Conservation (phyloP, 2,329 filamentous ascomycete species). For the Trichothecium sympodiale region DNA sequence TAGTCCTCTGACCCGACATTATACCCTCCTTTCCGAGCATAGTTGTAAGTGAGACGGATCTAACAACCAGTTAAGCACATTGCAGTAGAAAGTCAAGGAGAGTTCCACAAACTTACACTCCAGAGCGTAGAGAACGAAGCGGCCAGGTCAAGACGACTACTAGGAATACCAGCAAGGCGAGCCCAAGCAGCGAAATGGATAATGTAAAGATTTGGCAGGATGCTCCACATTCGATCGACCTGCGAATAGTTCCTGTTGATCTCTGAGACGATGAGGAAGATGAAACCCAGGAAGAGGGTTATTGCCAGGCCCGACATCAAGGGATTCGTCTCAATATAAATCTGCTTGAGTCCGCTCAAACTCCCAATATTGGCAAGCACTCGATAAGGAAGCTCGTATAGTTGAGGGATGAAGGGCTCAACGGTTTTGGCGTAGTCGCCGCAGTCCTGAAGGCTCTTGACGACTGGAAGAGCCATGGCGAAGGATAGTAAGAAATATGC, state of each 20-base stretch:
- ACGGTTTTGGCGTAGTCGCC: constrained; percentile 66
- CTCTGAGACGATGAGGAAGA: constrained; percentile 71
- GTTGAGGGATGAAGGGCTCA: constrained; percentile 60
- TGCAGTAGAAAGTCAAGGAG: not conserved
- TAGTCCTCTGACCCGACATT: constrained; percentile 86
- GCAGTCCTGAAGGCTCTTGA: constrained; percentile 63
- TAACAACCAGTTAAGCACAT: constrained; percentile 17
- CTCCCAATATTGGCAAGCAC: constrained; percentile 49
- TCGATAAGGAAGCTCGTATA: constrained; percentile 58
- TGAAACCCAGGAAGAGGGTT: constrained; percentile 55
- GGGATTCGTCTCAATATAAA: constrained; percentile 82
- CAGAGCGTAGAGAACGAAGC: constrained; percentile 62
- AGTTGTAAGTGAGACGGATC: constrained; percentile 85
- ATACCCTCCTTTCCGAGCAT: constrained; percentile 93
- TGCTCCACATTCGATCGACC: constrained; percentile 84
- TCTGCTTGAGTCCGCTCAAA: constrained; percentile 48
- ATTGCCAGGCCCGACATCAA: constrained; percentile 64
- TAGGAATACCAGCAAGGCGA: constrained; percentile 59
- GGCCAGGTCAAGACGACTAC: constrained; percentile 60
- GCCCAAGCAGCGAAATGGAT: constrained; percentile 79
- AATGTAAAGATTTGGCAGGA: constrained; percentile 80
- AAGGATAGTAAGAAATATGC: not conserved
- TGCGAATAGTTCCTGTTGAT: constrained; percentile 94
- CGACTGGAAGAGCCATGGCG: constrained; percentile 58
- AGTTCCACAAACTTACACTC: constrained; percentile 49